Conservation (phyloP, 2,329 filamentous ascomycete species). For the Ophiocordyceps camponoti-rufipedis region DNA sequence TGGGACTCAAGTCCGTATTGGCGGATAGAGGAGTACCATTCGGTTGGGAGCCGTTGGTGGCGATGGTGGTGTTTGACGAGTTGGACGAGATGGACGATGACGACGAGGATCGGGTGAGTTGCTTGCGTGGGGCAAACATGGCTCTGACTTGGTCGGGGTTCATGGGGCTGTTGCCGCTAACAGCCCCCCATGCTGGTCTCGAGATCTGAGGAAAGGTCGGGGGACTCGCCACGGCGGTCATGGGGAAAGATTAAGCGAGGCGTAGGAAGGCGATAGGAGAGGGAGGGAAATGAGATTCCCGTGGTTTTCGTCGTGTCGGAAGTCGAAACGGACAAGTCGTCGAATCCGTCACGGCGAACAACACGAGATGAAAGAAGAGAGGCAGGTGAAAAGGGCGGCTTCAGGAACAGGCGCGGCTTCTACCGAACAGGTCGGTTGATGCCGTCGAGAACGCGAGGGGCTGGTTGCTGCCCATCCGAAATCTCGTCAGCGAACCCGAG, state of each 20-base stretch:
- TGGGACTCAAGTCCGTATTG: background rate
- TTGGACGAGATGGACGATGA: slow-evolving; percentile 66
- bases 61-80: slow-evolving; percentile 44
- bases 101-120: slow-evolving; percentile 71
- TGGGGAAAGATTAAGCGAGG: slow-evolving; percentile 21
- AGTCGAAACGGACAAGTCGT: background rate
- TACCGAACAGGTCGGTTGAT: background rate
- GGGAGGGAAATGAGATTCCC: background rate
- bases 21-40: slow-evolving; percentile 38
- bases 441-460: background rate
- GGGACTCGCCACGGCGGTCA: slow-evolving; percentile 51
- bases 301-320: background rate
- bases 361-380: background rate
- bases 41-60: slow-evolving; percentile 38
- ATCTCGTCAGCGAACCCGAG: background rate
- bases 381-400: background rate
- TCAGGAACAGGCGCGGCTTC: background rate
- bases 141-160: slow-evolving; percentile 69
- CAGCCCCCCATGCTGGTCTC: slow-evolving; percentile 43
- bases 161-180: slow-evolving; percentile 48
- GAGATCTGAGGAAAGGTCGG: slow-evolving; percentile 45
- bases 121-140: slow-evolving; percentile 83
- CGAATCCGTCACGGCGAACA: background rate
- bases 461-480: too few relatives aligned
- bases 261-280: slow-evolving; percentile 4